phyloP scores from a whole-genome alignment of 768 basidiomycete species.

The Leccinum olivaceopallidum region DNA sequence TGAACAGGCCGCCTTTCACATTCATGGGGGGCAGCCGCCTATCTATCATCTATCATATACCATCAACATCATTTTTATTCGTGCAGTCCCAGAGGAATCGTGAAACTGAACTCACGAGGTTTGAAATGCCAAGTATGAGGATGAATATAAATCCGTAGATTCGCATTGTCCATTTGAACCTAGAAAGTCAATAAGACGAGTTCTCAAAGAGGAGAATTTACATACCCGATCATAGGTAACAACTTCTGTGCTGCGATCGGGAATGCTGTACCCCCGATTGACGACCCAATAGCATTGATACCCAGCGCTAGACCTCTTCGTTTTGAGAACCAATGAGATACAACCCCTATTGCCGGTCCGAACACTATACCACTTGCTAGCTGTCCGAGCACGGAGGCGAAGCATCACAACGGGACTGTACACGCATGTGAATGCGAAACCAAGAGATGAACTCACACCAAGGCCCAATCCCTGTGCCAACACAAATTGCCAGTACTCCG shows the following conservation, averaged over 20 bases:
- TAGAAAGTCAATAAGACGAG: slow-evolving; percentile 23
- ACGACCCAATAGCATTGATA: slow-evolving; percentile 66
- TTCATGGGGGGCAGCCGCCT: slow-evolving; percentile 56
- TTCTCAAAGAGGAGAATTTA: background rate
- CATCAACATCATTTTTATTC: background rate
- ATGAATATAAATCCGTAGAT: slow-evolving; percentile 66
- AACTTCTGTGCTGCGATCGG: slow-evolving; percentile 62
- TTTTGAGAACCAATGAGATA: slow-evolving; percentile 75
- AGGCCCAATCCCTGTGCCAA: slow-evolving; percentile 69
- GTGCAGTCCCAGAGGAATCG: background rate
- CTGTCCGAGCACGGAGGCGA: slow-evolving; percentile 10
- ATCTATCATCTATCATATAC: slow-evolving; percentile 29
- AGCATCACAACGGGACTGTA: background rate
- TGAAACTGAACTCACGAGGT: slow-evolving; percentile 41
- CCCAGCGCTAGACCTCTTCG: slow-evolving; percentile 60
- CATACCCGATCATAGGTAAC: slow-evolving; percentile 56
- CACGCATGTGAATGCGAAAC: background rate
- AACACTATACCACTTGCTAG: slow-evolving; percentile 59
- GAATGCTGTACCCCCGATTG: slow-evolving; percentile 66
- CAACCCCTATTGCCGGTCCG: slow-evolving; percentile 56
- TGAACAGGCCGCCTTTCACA: slow-evolving; percentile 60
- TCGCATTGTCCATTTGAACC: slow-evolving; percentile 78
- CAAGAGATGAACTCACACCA: slow-evolving; percentile 47
- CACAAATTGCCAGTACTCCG: slow-evolving; percentile 70
- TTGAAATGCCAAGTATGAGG: slow-evolving; percentile 51